phyloP scores from a whole-genome alignment of 2,329 filamentous ascomycete genomes.

The Hirsutella rhossiliensis region DNA sequence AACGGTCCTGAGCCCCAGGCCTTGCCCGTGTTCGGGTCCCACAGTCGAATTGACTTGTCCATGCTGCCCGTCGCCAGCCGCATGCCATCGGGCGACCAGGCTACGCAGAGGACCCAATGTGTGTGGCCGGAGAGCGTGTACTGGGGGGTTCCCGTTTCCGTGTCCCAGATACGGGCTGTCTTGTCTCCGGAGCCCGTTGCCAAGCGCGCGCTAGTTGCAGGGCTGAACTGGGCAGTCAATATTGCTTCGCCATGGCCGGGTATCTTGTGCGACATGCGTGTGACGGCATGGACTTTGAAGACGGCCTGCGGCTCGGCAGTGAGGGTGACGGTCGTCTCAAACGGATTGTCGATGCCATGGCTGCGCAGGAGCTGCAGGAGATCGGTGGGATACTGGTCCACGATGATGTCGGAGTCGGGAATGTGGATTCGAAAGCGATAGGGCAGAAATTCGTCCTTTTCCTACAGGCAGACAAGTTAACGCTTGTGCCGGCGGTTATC shows the following conservation, averaged over 20 bases:
- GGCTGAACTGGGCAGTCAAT: constrained; percentile 75
- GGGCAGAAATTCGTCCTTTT: constrained; percentile 46
- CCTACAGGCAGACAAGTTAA: constrained; percentile 15
- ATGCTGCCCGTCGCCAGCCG: constrained; percentile 82
- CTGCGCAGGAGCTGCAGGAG: constrained; percentile 40
- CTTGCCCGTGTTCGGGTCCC: constrained; percentile 75
- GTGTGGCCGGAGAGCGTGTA: constrained; percentile 79
- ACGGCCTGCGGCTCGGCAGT: constrained; percentile 73
- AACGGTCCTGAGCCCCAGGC: constrained; percentile 49
- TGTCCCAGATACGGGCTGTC: constrained; percentile 89
- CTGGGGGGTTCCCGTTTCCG: constrained; percentile 80
- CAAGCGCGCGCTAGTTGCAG: constrained; percentile 60
- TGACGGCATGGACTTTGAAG: constrained; percentile 85
- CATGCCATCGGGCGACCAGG: constrained; percentile 74
- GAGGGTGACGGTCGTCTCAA: constrained; percentile 42
- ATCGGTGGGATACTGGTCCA: constrained; percentile 44
- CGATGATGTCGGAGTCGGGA: constrained; percentile 36
- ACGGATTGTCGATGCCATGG: constrained; percentile 46
- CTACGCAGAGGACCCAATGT: constrained; percentile 79
- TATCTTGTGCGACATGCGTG: constrained; percentile 78
- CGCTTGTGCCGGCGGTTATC: not conserved
- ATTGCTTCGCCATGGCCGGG: constrained; percentile 89
- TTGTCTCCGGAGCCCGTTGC: constrained; percentile 86
- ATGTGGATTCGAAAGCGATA: constrained; percentile 51
- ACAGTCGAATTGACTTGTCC: constrained; percentile 84